These are phyloP conservation scores for Metschnikowia henanensis DNA, from an alignment of 805 yeast species.

Conservation along the genomic window DNA sequence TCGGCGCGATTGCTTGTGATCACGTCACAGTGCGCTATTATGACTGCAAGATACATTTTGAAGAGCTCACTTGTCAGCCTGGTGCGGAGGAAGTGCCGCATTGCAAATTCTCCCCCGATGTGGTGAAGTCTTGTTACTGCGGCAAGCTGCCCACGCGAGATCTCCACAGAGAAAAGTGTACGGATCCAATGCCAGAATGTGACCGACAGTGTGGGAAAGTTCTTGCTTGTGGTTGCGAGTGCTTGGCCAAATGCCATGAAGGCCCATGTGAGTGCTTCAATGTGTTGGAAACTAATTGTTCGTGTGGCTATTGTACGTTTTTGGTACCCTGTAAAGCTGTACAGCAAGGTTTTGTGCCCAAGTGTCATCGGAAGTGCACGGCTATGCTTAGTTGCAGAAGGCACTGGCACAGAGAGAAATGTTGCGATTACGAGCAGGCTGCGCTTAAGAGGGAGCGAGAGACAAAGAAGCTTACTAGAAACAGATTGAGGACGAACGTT, in stretches of 20 bases:
- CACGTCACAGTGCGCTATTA: constrained; percentile 46
- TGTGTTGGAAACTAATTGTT: constrained; percentile 52
- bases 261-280: constrained; percentile 74
- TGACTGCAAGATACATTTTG: constrained; percentile 65
- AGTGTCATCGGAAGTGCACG: constrained; percentile 70
- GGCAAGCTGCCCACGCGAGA: constrained; percentile 57
- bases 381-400: constrained; percentile 77
- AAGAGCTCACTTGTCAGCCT: constrained; percentile 54
- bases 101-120: constrained; percentile 67
- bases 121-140: constrained; percentile 72
- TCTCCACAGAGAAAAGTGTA: constrained; percentile 54
- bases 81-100: constrained; percentile 23
- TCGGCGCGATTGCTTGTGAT: constrained; percentile 39
- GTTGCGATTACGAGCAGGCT: constrained; percentile 67
- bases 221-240: constrained; percentile 71
- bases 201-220: constrained; percentile 59
- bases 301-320: constrained; percentile 59
- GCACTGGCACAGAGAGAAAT: constrained; percentile 67
- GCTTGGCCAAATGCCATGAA: constrained; percentile 70
- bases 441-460: constrained; percentile 60
- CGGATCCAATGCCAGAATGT: constrained; percentile 82
- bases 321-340: constrained; percentile 62
- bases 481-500: constrained; percentile 38
- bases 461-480: constrained; percentile 49
- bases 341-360: constrained; percentile 52